A percentile compares a stretch with the other conserved stretches of the same genome.
Conservation (phyloP, 768 basidiomycete species). For the Collybia mongolica region DNA sequence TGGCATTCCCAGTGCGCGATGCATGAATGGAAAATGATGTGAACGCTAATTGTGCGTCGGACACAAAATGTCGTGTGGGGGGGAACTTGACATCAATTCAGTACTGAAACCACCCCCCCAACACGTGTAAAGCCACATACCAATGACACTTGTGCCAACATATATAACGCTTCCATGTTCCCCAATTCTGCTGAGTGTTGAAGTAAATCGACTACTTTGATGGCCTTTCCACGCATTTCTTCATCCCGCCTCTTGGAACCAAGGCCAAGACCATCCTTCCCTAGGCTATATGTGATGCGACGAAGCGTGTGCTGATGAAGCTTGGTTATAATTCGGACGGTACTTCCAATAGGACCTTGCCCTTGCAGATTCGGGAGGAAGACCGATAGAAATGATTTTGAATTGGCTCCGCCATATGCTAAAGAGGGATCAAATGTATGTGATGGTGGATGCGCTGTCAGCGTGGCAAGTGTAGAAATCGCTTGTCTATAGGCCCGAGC, state of each 20-base stretch:
- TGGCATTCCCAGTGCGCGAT: conserved; percentile 71
- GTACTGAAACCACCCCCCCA: neutral
- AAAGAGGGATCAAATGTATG: conserved; percentile 55
- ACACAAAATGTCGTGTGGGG: conserved; percentile 62
- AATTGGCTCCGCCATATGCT: conserved; percentile 36
- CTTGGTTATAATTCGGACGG: conserved; percentile 64
- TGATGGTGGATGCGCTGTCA: conserved; percentile 59
- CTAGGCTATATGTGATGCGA: conserved; percentile 36
- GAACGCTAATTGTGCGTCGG: conserved; percentile 63
- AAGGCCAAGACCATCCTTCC: conserved; percentile 37
- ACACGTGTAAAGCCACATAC: conserved; percentile 34
- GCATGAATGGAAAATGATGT: conserved; percentile 66
- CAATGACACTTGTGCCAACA: conserved; percentile 64
- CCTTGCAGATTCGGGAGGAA: conserved; percentile 74
- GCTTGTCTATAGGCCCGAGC: conserved; percentile 77
- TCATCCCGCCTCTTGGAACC: conserved; percentile 58
- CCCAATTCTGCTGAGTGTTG: conserved; percentile 83
- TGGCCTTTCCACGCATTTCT: conserved; percentile 66
- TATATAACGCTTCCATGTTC: conserved; percentile 69
- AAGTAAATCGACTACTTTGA: conserved; percentile 79
- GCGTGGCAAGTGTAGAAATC: conserved; percentile 58
- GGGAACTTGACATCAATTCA: conserved; percentile 53
- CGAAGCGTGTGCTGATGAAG: conserved; percentile 59
- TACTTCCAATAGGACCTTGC: conserved; percentile 72
- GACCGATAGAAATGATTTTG: conserved; percentile 58